Conservation (phyloP, 169 alveolate species). For the Plasmodium berghei region DNA sequence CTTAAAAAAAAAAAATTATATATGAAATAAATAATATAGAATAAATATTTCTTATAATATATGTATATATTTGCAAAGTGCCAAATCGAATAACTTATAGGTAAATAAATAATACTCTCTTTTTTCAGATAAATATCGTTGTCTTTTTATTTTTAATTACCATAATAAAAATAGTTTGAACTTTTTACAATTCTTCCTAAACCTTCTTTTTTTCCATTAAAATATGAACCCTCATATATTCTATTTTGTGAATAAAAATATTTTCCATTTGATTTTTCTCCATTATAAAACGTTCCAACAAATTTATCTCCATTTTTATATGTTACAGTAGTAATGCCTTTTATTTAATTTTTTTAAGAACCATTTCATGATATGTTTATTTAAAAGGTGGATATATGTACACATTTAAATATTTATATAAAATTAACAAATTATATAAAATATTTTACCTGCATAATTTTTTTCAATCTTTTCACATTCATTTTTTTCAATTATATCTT, state of each 20-base stretch:
- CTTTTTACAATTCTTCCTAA: constrained; percentile 18
- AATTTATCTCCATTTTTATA: constrained; percentile 19
- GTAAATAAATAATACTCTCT: neutral
- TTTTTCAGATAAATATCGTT: neutral
- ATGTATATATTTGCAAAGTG: too few relatives aligned
- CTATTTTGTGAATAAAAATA: constrained; percentile 42
- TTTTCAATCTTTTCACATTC: neutral
- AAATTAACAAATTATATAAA: neutral
- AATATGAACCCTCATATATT: constrained; percentile 28
- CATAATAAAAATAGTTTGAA: constrained; percentile 16
- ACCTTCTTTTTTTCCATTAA: constrained; percentile 22
- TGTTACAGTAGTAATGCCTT: constrained; percentile 24
- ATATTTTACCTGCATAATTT: constrained; percentile 2
- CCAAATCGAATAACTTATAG: neutral
- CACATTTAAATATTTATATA: neutral
- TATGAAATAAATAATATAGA: neutral
- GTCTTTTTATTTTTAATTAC: constrained; percentile 13
- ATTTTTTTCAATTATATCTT: neutral
- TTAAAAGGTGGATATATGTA: neutral
- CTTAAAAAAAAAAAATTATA: constrained; percentile 72
- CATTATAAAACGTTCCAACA: constrained; percentile 5
- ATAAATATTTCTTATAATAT: neutral
- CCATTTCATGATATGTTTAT: too few relatives aligned
- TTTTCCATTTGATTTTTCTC: constrained; percentile 3
- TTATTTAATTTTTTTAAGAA: too few relatives aligned